Conservation (phyloP, 108 stramenopile genomes). For the Epipyxis sp. region DNA sequence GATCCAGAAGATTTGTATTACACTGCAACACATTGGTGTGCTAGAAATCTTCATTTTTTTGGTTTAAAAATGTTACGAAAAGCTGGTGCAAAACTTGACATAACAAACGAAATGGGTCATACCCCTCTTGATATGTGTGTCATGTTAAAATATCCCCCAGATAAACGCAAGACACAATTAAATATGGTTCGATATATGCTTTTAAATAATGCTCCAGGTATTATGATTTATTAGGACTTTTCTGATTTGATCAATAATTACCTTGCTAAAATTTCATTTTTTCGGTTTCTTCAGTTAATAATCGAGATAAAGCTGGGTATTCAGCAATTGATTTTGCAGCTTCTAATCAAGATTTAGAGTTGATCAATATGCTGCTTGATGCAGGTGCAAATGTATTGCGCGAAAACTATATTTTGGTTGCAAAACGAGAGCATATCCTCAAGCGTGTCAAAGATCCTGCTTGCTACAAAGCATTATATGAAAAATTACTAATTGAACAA, state of each 20-base stretch:
- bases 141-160: constrained; percentile 12
- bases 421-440: background rate
- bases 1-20: constrained; percentile 27
- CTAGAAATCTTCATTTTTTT: background rate
- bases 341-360: constrained; percentile 3
- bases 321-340: background rate
- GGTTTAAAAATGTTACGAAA: constrained; percentile 11
- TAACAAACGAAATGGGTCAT: background rate
- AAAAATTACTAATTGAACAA: background rate
- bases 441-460: constrained; percentile 1
- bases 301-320: background rate
- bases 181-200: background rate
- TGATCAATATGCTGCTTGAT: background rate
- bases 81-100: background rate
- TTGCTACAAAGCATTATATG: background rate
- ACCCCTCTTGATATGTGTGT: background rate
- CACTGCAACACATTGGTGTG: constrained; percentile 19
- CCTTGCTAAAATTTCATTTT: too few species aligned
- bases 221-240: too few species aligned
- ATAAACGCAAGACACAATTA: background rate
- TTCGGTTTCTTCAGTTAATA: too few species aligned
- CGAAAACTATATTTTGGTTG: constrained; percentile 3
- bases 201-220: background rate
- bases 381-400: background rate
- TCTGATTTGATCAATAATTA: too few species aligned